Evolutionary conservation across 2,329 filamentous ascomycete genomes (phyloP).

Genomic region (Penicillium sp.): DNA sequence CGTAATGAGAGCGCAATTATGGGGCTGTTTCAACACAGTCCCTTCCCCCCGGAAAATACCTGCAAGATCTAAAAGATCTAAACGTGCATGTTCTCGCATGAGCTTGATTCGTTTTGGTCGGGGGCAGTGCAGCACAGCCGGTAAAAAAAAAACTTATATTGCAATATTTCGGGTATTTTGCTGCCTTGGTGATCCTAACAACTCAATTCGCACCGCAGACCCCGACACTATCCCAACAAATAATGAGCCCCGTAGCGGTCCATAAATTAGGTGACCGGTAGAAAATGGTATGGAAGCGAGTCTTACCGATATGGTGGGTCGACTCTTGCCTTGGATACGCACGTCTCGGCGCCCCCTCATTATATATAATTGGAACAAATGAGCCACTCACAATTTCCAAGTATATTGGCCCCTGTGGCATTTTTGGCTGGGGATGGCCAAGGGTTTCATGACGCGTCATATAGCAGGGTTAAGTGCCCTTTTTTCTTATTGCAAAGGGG

Average conservation of each 20-base stretch:
- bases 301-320: neutral
- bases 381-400: neutral
- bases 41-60: neutral
- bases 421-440: neutral
- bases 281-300: neutral
- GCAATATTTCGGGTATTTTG: slow-evolving; percentile 5
- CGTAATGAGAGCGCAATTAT: neutral
- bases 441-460: slow-evolving; percentile 4
- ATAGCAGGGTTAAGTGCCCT: neutral
- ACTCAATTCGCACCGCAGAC: slow-evolving; percentile 3
- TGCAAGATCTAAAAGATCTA: slow-evolving; percentile 9
- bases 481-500: neutral
- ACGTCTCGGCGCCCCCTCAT: neutral
- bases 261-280: neutral
- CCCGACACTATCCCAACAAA: neutral
- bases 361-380: neutral
- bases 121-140: slow-evolving; percentile 6
- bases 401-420: neutral
- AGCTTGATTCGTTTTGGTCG: neutral
- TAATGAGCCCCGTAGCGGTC: no score
- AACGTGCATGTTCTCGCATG: slow-evolving; percentile 1
- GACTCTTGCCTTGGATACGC: neutral
- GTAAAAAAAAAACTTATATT: neutral
- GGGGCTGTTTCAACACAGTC: neutral
- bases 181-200: slow-evolving; percentile 9